phyloP scores from a whole-genome alignment of 768 basidiomycete genomes.

The Termitomyces sp. region DNA sequence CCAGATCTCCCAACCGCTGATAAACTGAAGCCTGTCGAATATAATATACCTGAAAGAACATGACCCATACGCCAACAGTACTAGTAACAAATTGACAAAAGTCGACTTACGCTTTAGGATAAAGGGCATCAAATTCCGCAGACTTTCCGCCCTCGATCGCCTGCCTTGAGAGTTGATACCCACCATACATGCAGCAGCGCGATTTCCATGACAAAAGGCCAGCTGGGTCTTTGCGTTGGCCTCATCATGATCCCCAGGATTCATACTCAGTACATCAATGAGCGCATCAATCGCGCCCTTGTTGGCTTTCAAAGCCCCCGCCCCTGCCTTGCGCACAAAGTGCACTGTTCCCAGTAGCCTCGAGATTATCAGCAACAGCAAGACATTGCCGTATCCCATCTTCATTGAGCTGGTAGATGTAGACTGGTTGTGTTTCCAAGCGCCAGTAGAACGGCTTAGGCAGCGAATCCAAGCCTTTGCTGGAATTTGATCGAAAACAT shows the following conservation, averaged over 20 bases:
- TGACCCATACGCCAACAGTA: not conserved
- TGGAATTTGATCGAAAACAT: too few species aligned
- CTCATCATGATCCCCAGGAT: conserved; percentile 23
- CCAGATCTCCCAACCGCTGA: conserved; percentile 19
- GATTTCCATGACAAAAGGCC: conserved; percentile 29
- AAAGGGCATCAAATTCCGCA: conserved; percentile 25
- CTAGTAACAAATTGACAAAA: not conserved
- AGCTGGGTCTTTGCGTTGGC: conserved; percentile 21
- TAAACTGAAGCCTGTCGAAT: conserved; percentile 29
- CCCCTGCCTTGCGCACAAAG: conserved; percentile 24
- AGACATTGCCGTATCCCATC: conserved; percentile 21
- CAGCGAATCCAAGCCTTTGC: conserved; percentile 26
- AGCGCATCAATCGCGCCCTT: conserved; percentile 26
- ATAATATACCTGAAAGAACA: conserved; percentile 25
- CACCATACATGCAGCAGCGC: conserved; percentile 29
- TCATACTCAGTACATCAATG: conserved; percentile 22
- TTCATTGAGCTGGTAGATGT: conserved; percentile 24
- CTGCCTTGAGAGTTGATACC: conserved; percentile 22
- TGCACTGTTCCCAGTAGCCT: conserved; percentile 23
- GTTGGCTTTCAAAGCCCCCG: conserved; percentile 27
- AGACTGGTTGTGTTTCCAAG: conserved; percentile 28
- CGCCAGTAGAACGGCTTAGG: conserved; percentile 26
- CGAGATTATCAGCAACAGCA: conserved; percentile 22
- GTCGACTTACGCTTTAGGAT: conserved; percentile 29
- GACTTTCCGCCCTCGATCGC: conserved; percentile 30